phyloP scores from a whole-genome alignment of 345 rosid genomes.

The Fremontodendron californicum region DNA sequence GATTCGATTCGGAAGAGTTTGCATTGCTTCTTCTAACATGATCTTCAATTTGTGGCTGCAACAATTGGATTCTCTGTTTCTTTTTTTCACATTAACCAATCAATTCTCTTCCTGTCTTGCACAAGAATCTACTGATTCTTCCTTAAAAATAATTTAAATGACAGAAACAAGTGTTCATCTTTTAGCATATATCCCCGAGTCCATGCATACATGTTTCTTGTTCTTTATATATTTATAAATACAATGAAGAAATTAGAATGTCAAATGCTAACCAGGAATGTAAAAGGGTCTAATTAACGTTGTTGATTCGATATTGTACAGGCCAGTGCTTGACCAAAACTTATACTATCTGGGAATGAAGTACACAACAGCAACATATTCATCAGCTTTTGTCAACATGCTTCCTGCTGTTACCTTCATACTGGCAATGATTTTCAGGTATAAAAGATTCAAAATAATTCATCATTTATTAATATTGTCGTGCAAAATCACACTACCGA shows the following conservation, averaged over 20 bases:
- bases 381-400: conserved; percentile 60
- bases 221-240: neutral
- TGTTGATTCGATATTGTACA: conserved; percentile 20
- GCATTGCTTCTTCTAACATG: no score
- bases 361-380: conserved; percentile 51
- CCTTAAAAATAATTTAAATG: neutral
- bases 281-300: neutral
- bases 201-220: neutral
- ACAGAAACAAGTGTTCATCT: neutral
- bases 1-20: neutral
- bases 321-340: conserved; percentile 40
- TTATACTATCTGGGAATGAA: conserved; percentile 32
- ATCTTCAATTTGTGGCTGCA: neutral
- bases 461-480: neutral
- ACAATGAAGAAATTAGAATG: neutral
- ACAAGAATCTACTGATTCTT: neutral
- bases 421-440: conserved; percentile 87
- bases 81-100: neutral
- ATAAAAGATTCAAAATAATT: neutral
- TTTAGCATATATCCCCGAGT: neutral
- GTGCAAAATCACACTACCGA: neutral
- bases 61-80: neutral
- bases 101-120: neutral
- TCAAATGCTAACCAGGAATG: neutral
- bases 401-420: conserved; percentile 88